Base-by-base conservation (phyloP, 148 eudicot genomes). In the Chenopodium formosanum region DNA sequence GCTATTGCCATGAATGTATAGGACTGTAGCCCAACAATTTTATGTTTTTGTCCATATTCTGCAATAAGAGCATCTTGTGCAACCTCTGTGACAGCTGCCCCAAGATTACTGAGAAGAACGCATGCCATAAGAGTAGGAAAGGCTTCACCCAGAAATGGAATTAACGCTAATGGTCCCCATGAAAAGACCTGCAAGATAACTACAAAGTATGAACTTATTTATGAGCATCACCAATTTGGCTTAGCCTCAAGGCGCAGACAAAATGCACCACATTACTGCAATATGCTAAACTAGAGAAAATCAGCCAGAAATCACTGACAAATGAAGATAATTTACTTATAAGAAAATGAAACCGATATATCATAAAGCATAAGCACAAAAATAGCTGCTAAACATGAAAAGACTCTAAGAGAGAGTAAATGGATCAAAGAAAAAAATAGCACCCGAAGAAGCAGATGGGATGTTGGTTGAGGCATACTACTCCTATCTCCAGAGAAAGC, bases 1-100 rank as follows among this genome's bases (percentile, higher is more conserved):
- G 99, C 99, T 66, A 90, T 91, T 60, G 97, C 95, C 97, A 92
- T 95, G 79, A 92, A 91, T 31, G 97, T 88, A 25, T 94, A 94
- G 73, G 99, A 94, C 77, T 95, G 99, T 10, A 95, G 89, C 70
- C 97, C 98, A 29, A 76, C 75, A n/a, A 92, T 75, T 82, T 87
- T 89, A 86, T 95, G 85, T 56, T 81, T 87, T 74, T 89, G 92
- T 47, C 99, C 99, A 80, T 91, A 95, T 79, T 95, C 99, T 13
- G 98, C 89, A 72, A 95, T 88, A 74, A 95, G 94, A 60, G 99
- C 99, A 73, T 95, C 99, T 78, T 92, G 94, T 27, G 93, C 92
- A 40, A 95, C 99, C 85, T 95, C 99, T 23, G 98, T 85, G 70
- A 94, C 79, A 60, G 99, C 92, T 75, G 97, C 99, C 56, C 99